Evolutionary conservation across 2,329 filamentous ascomycete genomes (phyloP), one percentile per base, ranked within the genome.

Genomic region (Fusarium continuum): DNA sequence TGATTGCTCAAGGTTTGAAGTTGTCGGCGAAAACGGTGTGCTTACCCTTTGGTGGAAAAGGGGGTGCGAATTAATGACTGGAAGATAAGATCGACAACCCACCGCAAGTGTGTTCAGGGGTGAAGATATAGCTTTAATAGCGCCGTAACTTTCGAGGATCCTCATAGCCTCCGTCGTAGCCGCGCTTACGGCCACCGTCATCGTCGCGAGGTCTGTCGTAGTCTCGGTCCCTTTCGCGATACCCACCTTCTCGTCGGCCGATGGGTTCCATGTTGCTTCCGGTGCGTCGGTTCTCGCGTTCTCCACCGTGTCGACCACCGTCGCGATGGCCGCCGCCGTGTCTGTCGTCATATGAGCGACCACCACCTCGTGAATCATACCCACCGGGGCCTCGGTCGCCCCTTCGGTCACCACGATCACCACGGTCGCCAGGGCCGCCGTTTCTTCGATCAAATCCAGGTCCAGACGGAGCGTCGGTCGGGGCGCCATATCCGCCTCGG

Each of bases 231-330:
- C 83, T 75, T 45, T 79, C 76, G 56, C 77, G 82, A 77, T 85
- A 84, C 69, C 83, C 82, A 75, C 82, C 81, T 65, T 89, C 87
- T 71, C 88, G 75, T 57, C 87, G 86, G 72, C 90, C 88, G 74
- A 95, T 86, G 61, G 91, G 92, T 75, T 96, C 92, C 77, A 90
- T 90, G 78, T 96, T 95, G 79, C 91, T 91, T 66, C 91, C 91
- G 53, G 87, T 89, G 36, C 80, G 79, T 55, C 84, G 82, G 57
- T 70, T 70, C 11, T 86, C 83, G 65, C 85, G 82, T 41, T 74
- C 75, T 54, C 72, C 72, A 61, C 72, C 71, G 58, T 61, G 67
- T 55, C 75, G 73, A 26, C 74, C 73, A 43, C 74, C 68, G 32
- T 77, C 76, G 28, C 84, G 84, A 72, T 84, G 82, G 67, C 83